Percentiles rank a stretch among this genome's conserved stretches.
phyloP scores from a whole-genome alignment of 106 monocot species.

The Dendrobium officinale region DNA sequence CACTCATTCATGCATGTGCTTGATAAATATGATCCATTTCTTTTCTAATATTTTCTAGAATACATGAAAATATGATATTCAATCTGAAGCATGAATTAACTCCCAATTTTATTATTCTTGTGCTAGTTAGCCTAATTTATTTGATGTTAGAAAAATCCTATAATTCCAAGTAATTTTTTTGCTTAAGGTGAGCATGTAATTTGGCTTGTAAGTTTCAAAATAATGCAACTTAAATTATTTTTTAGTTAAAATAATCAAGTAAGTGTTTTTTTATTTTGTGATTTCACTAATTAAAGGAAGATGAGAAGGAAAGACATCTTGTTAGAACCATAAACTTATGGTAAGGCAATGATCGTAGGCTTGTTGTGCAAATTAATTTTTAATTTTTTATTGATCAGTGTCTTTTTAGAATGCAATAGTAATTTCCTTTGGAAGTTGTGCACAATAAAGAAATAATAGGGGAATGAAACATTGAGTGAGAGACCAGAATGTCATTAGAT shows the following conservation, averaged over 20 bases:
- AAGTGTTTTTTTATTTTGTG: not conserved
- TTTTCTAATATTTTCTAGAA: not conserved
- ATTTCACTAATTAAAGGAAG: not conserved
- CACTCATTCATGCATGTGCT: not conserved
- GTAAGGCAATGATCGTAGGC: not conserved
- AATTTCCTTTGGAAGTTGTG: not conserved
- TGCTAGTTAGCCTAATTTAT: not conserved
- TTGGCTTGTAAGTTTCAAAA: not conserved
- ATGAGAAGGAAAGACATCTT: not conserved
- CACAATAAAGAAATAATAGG: not conserved
- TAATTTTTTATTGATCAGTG: not conserved
- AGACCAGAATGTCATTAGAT: not conserved
- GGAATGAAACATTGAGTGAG: not conserved
- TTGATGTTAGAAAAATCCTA: not conserved
- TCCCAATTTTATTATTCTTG: not conserved
- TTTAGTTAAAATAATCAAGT: not conserved
- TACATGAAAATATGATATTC: not conserved
- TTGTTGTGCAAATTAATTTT: not conserved
- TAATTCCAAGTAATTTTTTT: not conserved
- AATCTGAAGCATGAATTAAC: not conserved
- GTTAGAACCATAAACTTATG: not conserved
- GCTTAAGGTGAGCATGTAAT: not conserved
- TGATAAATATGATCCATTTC: not conserved
- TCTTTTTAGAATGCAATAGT: not conserved
- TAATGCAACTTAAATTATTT: not conserved